Conservation (phyloP, 495 filamentous ascomycete genomes). For the Penicillium pulvis region DNA sequence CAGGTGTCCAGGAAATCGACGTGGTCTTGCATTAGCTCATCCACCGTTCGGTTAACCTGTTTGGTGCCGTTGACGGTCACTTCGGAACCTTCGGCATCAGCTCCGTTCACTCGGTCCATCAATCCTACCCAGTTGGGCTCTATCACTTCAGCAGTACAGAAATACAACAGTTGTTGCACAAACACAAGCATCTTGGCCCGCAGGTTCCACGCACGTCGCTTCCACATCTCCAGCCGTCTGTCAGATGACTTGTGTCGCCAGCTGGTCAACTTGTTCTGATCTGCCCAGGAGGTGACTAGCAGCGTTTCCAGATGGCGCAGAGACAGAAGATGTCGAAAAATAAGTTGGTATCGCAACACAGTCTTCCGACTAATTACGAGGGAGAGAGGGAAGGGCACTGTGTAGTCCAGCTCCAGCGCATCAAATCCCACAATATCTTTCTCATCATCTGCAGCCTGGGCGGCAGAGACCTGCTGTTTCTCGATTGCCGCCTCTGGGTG, state of each 20-base stretch:
- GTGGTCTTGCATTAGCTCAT: slow-evolving; percentile 98
- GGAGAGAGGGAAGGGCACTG: slow-evolving; percentile 93
- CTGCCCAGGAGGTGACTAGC: slow-evolving; percentile 83
- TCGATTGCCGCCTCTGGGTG: slow-evolving; percentile 58
- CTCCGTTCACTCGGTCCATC: slow-evolving; percentile 77
- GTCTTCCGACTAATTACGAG: slow-evolving; percentile 96
- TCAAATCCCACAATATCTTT: slow-evolving; percentile 88
- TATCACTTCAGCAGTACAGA: slow-evolving; percentile 94
- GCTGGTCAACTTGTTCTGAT: slow-evolving; percentile 77
- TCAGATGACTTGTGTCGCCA: slow-evolving; percentile 82
- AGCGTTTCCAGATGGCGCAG: slow-evolving; percentile 86
- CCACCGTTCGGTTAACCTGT: slow-evolving; percentile 79
- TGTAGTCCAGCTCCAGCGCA: slow-evolving; percentile 89
- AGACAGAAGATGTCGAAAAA: slow-evolving; percentile 90
- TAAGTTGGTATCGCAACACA: slow-evolving; percentile 89
- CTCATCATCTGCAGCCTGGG: slow-evolving; percentile 64
- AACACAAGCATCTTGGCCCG: slow-evolving; percentile 94
- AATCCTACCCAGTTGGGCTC: slow-evolving; percentile 95
- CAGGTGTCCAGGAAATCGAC: slow-evolving; percentile 98
- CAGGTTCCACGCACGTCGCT: slow-evolving; percentile 87
- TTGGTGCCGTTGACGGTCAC: slow-evolving; percentile 48
- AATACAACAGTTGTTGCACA: slow-evolving; percentile 93
- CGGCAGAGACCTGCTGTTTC: slow-evolving; percentile 54
- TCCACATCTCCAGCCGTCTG: slow-evolving; percentile 83
- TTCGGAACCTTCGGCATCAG: slow-evolving; percentile 55